Evolutionary conservation across 2,329 filamentous ascomycete genomes (phyloP).

Genomic region (Saccharata proteae): DNA sequence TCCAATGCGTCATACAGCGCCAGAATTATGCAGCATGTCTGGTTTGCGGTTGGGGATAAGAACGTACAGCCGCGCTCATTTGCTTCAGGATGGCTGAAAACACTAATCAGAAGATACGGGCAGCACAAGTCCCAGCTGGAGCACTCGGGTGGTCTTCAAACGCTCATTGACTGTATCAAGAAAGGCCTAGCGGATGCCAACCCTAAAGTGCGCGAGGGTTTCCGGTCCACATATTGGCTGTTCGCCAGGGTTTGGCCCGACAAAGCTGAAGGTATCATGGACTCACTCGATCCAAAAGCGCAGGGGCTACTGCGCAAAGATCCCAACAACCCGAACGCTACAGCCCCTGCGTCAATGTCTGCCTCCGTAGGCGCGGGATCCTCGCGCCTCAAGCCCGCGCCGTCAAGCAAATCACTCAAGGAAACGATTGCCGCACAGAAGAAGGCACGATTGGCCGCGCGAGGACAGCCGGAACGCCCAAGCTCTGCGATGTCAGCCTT

Average conservation of each 20-base stretch:
- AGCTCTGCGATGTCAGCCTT: constrained; percentile 45
- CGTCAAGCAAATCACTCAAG: constrained; percentile 48
- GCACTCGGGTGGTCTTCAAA: constrained; percentile 68
- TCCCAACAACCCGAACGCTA: constrained; percentile 60
- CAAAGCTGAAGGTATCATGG: constrained; percentile 68
- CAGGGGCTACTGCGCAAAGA: constrained; percentile 74
- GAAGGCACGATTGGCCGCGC: constrained; percentile 46
- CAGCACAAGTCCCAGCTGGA: constrained; percentile 74
- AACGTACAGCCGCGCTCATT: constrained; percentile 78
- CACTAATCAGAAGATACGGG: constrained; percentile 63
- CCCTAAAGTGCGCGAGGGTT: constrained; percentile 76
- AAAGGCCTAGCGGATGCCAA: constrained; percentile 85
- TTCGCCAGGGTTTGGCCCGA: constrained; percentile 69
- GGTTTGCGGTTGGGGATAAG: constrained; percentile 76
- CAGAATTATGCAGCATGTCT: constrained; percentile 77
- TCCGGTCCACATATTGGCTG: constrained; percentile 75
- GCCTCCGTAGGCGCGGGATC: no score
- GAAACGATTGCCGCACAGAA: constrained; percentile 70
- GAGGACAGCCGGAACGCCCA: constrained; percentile 39
- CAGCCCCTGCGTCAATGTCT: neutral
- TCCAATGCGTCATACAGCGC: constrained; percentile 66
- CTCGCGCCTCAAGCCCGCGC: constrained; percentile 5
- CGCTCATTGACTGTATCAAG: constrained; percentile 78
- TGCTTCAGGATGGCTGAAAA: constrained; percentile 72
- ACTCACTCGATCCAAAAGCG: constrained; percentile 63